Evolutionary conservation across 2,329 filamentous ascomycete species (phyloP), one percentile per base, ranked within the genome.

Genomic region (Didymella exigua): DNA sequence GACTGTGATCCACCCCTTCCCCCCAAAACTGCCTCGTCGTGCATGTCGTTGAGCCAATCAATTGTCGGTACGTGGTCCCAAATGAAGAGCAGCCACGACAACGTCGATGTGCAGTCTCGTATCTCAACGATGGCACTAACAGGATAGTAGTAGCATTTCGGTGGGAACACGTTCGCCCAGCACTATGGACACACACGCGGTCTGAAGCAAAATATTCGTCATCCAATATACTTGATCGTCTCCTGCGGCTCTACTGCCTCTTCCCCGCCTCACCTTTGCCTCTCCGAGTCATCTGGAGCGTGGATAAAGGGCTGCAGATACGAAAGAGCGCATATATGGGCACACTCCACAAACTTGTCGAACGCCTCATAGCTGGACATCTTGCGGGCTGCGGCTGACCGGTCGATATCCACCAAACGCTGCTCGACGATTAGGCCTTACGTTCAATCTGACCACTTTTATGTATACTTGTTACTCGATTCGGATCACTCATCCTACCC

Each of bases 1-100:
- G 11, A 26, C 6, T 36, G 36, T 47, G 34, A 24, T 45, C 46
- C 41, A 44, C 45, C 31, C 42, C 30, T 18, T 29, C 42, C 30
- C 23, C 34, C 42, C 46, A 29, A 21, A 37, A 30, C 41, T 61
- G 59, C 58, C 56, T 61, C 59, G 58, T 61, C 56, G 36, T 44
- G 29, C 40, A 44, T 44, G 26, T 44, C 49, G 51, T 42, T 41
- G 50, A 54, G 36, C 70, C 69, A 72, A 73, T 72, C 58, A 68
- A 38, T 47, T 36, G 29, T 6, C 27, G 33, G 58, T 70, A 73
- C 70, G 69, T 72, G 70, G 59, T 71, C 43, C 43, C 53, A 45
- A 56, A 56, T 51, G 43, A 31, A 33, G 4, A 55, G 37, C 42
- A 65, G 59, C 63, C 58, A 69, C 63, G 63, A 66, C 61, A 61